A percentile compares a stretch with the other conserved stretches of the same genome.
phyloP scores from a whole-genome alignment of 2,329 filamentous ascomycete genomes.

The Cryphonectria naterciae region DNA sequence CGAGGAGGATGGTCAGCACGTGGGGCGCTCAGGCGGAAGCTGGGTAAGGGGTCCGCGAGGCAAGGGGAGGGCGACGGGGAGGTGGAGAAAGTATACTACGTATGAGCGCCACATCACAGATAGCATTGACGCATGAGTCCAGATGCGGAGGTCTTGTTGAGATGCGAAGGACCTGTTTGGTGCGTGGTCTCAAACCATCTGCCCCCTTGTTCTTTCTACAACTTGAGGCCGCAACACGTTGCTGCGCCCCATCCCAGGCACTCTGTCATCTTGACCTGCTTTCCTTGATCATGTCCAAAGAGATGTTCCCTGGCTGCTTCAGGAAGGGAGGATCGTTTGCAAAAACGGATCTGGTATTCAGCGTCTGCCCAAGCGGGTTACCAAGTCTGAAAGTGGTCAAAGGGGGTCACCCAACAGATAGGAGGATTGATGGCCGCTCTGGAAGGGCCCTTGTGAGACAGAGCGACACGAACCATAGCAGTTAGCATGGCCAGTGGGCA shows the following conservation, averaged over 20 bases:
- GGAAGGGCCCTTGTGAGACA: neutral
- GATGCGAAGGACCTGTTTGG: neutral
- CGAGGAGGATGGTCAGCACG: constrained; percentile 6
- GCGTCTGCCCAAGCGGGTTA: neutral
- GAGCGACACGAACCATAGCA: neutral
- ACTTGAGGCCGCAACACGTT: neutral
- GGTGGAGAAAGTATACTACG: neutral
- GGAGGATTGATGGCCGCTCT: constrained; percentile 5
- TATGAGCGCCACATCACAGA: neutral
- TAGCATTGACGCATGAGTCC: neutral
- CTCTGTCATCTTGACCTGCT: neutral
- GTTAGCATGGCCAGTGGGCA: neutral
- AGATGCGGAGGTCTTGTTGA: neutral
- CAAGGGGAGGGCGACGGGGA: neutral
- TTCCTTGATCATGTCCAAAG: neutral
- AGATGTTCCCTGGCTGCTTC: neutral
- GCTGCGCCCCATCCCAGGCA: neutral
- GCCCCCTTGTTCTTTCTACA: neutral
- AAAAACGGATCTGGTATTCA: neutral
- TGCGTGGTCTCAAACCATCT: neutral
- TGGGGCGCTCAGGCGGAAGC: constrained; percentile 10
- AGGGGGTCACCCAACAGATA: neutral
- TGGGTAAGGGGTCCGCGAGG: constrained; percentile 18
- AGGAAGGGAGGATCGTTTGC: neutral
- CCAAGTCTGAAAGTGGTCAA: neutral